These are phyloP conservation scores for Backusella luteola DNA, from an alignment of 192 early-diverging fungal genomes.

Conservation along the genomic window DNA sequence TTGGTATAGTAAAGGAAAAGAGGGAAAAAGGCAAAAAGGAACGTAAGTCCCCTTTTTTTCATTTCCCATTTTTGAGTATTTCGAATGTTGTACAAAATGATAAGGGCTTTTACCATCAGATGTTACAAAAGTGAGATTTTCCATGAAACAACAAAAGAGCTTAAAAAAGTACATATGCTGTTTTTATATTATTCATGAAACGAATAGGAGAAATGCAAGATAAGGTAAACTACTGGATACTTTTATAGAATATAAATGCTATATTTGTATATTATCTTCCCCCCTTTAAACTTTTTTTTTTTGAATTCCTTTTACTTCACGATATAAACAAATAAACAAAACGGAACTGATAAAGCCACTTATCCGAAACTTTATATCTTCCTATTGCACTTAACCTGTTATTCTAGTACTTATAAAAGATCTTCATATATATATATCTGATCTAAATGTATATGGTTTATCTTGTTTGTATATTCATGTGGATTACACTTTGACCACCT, in stretches of 20 bases:
- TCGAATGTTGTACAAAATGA: not conserved
- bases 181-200: not conserved
- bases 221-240: not conserved
- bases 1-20: not conserved
- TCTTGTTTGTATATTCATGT: not conserved
- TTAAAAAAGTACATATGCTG: not conserved
- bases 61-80: not conserved
- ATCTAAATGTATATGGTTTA: not conserved
- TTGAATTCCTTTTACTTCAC: not conserved
- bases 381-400: not conserved
- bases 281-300: not conserved
- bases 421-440: not conserved
- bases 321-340: not conserved
- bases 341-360: not conserved
- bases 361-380: not conserved
- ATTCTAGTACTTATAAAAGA: not conserved
- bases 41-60: not conserved
- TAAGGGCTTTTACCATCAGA: not conserved
- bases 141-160: not conserved
- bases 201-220: not conserved
- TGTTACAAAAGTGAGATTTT: not conserved
- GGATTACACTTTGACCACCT: not conserved
- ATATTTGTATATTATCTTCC: not conserved
- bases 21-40: not conserved
- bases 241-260: constrained; percentile 7